Evolutionary conservation across 2,329 filamentous ascomycete genomes (phyloP).

Genomic region (Penicillium sp.): DNA sequence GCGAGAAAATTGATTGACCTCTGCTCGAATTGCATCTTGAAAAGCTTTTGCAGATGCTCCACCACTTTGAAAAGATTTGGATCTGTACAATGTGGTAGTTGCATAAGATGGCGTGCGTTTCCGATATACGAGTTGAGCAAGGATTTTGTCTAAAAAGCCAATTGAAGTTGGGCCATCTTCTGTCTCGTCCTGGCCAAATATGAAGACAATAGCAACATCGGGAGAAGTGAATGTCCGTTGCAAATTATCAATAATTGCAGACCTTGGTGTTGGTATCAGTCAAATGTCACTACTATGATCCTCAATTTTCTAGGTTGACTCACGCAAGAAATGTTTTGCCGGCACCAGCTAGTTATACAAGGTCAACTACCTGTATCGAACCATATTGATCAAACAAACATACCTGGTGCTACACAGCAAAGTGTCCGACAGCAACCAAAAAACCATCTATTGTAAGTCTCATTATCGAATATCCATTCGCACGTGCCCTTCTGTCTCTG

Average conservation of each 20-base stretch:
- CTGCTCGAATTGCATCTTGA: conserved; percentile 37
- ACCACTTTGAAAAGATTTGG: conserved; percentile 23
- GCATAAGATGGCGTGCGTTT: conserved; percentile 30
- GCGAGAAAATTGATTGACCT: conserved; percentile 35
- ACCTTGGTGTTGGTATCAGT: conserved; percentile 15
- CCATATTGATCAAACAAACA: conserved; percentile 1
- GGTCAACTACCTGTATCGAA: background rate
- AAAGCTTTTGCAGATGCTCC: conserved; percentile 34
- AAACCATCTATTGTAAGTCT: conserved; percentile 30
- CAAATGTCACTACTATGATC: no score
- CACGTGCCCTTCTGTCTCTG: conserved; percentile 30
- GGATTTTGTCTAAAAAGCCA: conserved; percentile 28
- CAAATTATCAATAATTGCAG: conserved; percentile 32
- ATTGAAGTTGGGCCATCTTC: conserved; percentile 24
- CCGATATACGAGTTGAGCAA: conserved; percentile 37
- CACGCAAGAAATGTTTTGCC: conserved; percentile 39
- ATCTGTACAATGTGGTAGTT: conserved; percentile 29
- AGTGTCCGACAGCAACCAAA: conserved; percentile 30
- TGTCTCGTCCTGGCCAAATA: conserved; percentile 33
- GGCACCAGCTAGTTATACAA: conserved; percentile 32
- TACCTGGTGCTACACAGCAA: conserved; percentile 34
- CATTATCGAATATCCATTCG: conserved; percentile 33
- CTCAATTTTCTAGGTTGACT: conserved; percentile 11
- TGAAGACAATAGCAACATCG: conserved; percentile 33
- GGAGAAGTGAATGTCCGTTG: conserved; percentile 34